Base-by-base conservation (phyloP, 1,284 basidiomycete genomes). In the Pseudozyma tsukubaensis region DNA sequence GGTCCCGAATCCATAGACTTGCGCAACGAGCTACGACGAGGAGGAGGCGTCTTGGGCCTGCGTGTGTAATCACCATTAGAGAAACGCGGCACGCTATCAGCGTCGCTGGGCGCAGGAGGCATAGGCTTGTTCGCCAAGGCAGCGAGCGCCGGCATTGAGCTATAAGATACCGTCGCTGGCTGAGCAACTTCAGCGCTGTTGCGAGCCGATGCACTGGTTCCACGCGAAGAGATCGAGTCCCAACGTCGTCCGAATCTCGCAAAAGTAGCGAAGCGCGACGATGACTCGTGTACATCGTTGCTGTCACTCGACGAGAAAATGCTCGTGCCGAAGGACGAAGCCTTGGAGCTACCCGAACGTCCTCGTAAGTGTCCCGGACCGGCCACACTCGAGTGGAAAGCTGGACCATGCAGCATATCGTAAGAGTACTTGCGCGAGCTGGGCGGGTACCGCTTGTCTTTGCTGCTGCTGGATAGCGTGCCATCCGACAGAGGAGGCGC, bases 161-260 rank as follows among this genome's bases (percentile, higher is more conserved):
- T 57, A 34, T 24, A 43, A n/a, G 59, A 52, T 1, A 44, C 21
- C 18, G 24, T 37, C 12, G 37, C 34, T 29, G 43, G 57, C 24
- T 59, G 63, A 1, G 50, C n/a, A 7, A 59, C 55, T 19, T 72
- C 70, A 0, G 56, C 56, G n/a, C 57, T 67, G 61, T 50, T 68
- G 11, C 65, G 56, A 35, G 58, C 65, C 19, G 71, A 73, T 0
- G 54, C 35, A 37, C 35, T 58, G 45, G 71, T 73, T 36, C 65
- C 71, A 14, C 65, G 65, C 49, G 71, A 73, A 9, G 71, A 73
- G 50, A 73, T 63, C 32, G 71, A 73, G 45, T 73, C 71, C 71
- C 71, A 73, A 34, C 71, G 60, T 50, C 63, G 59, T 16, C 53
- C 60, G 16, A 63, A 21, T 18, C 43, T 47, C 1, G 60, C 47